Conservation (phyloP, 2,329 filamentous ascomycete species). For the Thermothelomyces thermophilus region DNA sequence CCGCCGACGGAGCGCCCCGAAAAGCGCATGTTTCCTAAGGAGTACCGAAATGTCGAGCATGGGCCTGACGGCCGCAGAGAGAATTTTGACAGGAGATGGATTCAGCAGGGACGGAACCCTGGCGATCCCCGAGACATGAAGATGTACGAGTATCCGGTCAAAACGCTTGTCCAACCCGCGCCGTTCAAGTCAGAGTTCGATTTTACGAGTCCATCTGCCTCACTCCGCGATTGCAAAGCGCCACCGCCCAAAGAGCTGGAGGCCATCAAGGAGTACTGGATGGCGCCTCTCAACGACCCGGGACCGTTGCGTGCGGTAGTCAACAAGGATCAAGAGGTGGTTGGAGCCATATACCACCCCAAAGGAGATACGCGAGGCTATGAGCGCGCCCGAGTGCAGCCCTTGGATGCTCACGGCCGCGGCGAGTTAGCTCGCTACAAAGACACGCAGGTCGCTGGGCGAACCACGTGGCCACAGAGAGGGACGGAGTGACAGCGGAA, state of each 20-base stretch:
- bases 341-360: slow-evolving; percentile 3
- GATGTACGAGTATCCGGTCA: slow-evolving; percentile 1
- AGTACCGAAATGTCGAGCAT: not conserved
- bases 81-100: not conserved
- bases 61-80: not conserved
- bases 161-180: not conserved
- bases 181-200: not conserved
- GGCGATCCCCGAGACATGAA: not conserved
- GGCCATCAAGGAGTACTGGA: too few species aligned
- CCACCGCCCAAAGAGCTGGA: not conserved
- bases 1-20: not conserved
- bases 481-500: not conserved
- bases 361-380: not conserved
- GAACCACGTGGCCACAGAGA: not conserved
- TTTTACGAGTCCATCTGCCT: not conserved
- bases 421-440: not conserved
- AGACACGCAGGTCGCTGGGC: not conserved
- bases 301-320: not conserved
- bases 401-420: not conserved
- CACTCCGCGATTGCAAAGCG: not conserved
- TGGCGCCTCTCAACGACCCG: not conserved
- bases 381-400: not conserved
- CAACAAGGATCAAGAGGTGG: not conserved
- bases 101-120: not conserved
- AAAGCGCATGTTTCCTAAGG: not conserved